Conservation (phyloP, 2,329 filamentous ascomycete species). For the Fusarium sp. region DNA sequence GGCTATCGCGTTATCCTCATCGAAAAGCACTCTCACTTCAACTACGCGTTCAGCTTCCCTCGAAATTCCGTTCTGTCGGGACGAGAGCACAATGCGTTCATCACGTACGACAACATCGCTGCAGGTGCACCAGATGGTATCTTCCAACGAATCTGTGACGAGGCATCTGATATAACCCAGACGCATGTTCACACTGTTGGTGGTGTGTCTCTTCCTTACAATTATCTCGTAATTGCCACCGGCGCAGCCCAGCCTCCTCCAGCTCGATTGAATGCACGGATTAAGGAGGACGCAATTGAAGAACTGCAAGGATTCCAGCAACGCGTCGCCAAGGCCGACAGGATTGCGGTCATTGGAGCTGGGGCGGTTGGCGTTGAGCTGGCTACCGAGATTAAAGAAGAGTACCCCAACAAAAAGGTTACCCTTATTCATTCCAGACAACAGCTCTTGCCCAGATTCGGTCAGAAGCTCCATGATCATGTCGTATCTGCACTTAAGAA, state of each 20-base stretch:
- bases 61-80: conserved; percentile 21
- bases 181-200: neutral
- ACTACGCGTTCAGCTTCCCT: conserved; percentile 27
- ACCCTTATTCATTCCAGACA: conserved; percentile 26
- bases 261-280: neutral
- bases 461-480: conserved; percentile 1
- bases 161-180: neutral
- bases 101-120: conserved; percentile 18
- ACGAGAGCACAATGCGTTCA: conserved; percentile 3
- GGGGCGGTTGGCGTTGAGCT: conserved; percentile 29
- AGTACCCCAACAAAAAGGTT: conserved; percentile 10
- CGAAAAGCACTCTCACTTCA: conserved; percentile 35
- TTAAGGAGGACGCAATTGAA: neutral
- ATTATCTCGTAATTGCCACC: conserved; percentile 27
- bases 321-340: neutral
- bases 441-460: conserved; percentile 23
- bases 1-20: conserved; percentile 27
- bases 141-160: conserved; percentile 11
- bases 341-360: conserved; percentile 20
- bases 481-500: neutral
- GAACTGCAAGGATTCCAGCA: conserved; percentile 11
- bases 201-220: conserved; percentile 1
- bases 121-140: conserved; percentile 7
- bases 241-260: conserved; percentile 32
- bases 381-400: conserved; percentile 16